These are phyloP conservation scores for Boletus rubescentipes DNA, from an alignment of 768 basidiomycete species.

Conservation along the genomic window DNA sequence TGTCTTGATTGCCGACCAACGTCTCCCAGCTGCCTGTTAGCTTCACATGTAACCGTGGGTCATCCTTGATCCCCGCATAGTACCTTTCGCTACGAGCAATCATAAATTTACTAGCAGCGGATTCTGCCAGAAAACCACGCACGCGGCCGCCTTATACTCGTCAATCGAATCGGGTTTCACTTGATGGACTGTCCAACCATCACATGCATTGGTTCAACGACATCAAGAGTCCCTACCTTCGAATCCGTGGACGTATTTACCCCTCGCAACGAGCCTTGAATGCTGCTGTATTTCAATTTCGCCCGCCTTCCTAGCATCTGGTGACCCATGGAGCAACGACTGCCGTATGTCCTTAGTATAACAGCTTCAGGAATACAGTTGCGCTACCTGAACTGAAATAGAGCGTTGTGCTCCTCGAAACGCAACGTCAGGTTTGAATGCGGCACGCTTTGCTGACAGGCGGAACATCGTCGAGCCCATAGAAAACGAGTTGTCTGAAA, in stretches of 20 bases:
- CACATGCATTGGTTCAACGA: background rate
- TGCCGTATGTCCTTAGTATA: conserved; percentile 37
- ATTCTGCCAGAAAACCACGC: conserved; percentile 30
- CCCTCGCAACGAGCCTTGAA: conserved; percentile 83
- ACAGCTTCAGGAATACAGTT: conserved; percentile 19
- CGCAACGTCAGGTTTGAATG: conserved; percentile 11
- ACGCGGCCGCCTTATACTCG: conserved; percentile 90
- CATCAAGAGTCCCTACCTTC: conserved; percentile 52
- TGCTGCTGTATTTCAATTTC: conserved; percentile 78
- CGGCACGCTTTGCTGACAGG: conserved; percentile 13
- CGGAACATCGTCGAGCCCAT: conserved; percentile 22
- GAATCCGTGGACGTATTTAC: conserved; percentile 92
- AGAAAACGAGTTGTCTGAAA: conserved; percentile 5
- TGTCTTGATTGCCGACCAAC: conserved; percentile 85
- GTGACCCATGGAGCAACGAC: conserved; percentile 92
- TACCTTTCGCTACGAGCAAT: conserved; percentile 64
- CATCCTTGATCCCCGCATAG: conserved; percentile 77
- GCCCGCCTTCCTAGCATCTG: conserved; percentile 82
- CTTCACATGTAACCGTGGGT: conserved; percentile 74
- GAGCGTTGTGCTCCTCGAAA: conserved; percentile 39
- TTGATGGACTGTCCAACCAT: conserved; percentile 60
- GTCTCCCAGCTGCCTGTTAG: conserved; percentile 95
- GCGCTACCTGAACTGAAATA: conserved; percentile 64
- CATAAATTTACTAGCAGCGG: conserved; percentile 4
- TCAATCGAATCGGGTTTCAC: conserved; percentile 80